Base-by-base conservation (phyloP, 495 filamentous ascomycete species). In the Aspergillus coremiiformis region DNA sequence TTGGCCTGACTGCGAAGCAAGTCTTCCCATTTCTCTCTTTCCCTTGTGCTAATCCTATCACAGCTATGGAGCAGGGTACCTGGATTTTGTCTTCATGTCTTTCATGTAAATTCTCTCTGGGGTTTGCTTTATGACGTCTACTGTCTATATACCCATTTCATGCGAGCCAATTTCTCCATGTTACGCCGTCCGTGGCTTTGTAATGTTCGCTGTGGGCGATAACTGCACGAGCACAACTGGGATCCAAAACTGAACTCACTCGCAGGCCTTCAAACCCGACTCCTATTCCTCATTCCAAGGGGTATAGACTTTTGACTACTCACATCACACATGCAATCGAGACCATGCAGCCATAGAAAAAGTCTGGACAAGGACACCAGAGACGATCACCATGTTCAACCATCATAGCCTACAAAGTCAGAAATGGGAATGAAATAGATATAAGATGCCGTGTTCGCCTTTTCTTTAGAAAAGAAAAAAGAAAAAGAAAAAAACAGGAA, bases 1-100 rank as follows among this genome's bases (percentile, higher is more conserved):
- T 33, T 73, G 27, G 35, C 59, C 19, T 73, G 53, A 45, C 32
- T 21, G 1, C 22, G 5, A 8, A 42, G 33, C 19, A 22, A 33
- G 27, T 19, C 30, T 43, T 41, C 6, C 23, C 10, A 5, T 32
- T 35, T 21, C 45, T 14, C 23, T 42, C n/a, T 35, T 9, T 35
- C 35, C 14, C 14, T 22, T 32, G 17, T 17, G 30, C 23, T 24
- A 20, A 23, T 27, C 14, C 14, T 3, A 14, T 35, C 12, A 4
- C 5, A n/a, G 32, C 32, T 35, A n/a, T 15, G 32, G 32, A 1
- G 32, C 10, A 35, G 11, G 32, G 12, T 35, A 1, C 12, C 14
- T 3, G 2, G n/a, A 14, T 14, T 14, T 35, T 35, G 4, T 12
- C 14, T 35, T 35, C 2, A 35, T 35, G 10, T 35, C 32, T 35